Evolutionary conservation across 345 rosid genomes (phyloP).

Genomic region (Kernera saxatilis): DNA sequence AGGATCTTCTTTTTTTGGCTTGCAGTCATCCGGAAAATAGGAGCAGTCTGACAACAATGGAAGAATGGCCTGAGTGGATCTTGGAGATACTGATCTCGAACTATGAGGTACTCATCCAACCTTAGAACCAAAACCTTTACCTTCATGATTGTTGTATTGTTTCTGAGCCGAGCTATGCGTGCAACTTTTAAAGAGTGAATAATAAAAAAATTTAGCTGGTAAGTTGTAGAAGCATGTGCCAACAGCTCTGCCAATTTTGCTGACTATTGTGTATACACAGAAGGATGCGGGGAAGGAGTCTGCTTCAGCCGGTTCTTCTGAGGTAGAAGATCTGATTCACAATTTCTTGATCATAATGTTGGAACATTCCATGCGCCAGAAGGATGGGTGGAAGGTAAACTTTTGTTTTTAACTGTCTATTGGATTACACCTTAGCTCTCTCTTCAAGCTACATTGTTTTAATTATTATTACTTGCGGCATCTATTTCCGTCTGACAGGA

Average conservation of each 20-base stretch:
- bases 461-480: conserved; percentile 13
- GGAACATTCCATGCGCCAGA: conserved; percentile 97
- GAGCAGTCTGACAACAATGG: conserved; percentile 82
- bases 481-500: conserved; percentile 59
- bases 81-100: conserved; percentile 86
- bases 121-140: conserved; percentile 1
- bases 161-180: not conserved
- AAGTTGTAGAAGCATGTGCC: conserved; percentile 15
- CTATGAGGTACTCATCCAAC: conserved; percentile 60
- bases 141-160: conserved; percentile 9
- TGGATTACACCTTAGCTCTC: not conserved
- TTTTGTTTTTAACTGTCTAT: not conserved
- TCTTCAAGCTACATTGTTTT: conserved; percentile 7
- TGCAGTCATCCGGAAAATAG: conserved; percentile 99
- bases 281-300: conserved; percentile 55
- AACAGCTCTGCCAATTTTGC: conserved; percentile 9
- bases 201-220: not conserved
- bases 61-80: conserved; percentile 99
- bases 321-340: conserved; percentile 89
- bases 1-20: conserved; percentile 99
- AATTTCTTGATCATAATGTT: conserved; percentile 87
- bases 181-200: not conserved
- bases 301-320: conserved; percentile 49
- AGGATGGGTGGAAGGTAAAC: conserved; percentile 98
- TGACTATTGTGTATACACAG: conserved; percentile 47